phyloP scores from a whole-genome alignment of 441 rosid genomes.

The Corymbia citriodora region DNA sequence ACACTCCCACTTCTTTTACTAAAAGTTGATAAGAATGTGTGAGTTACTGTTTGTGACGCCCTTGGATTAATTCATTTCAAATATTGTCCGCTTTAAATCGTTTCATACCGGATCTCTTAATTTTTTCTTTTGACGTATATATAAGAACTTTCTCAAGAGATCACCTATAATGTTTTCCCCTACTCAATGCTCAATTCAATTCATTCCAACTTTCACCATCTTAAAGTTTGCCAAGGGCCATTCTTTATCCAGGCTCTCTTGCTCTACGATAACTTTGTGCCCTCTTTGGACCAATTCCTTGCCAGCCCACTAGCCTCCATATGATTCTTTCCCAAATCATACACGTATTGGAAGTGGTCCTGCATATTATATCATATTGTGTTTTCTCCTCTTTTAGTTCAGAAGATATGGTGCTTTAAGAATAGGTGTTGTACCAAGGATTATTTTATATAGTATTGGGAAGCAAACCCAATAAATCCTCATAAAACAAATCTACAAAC shows the following conservation, averaged over 20 bases:
- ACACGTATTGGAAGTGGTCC: fast-evolving
- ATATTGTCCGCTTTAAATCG: no score
- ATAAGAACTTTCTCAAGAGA: no score
- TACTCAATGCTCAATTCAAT: no score
- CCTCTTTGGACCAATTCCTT: neutral
- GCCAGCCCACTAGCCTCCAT: fast-evolving
- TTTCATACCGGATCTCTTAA: no score
- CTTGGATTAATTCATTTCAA: no score
- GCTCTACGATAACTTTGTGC: fast-evolving
- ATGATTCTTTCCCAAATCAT: neutral
- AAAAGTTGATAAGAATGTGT: no score
- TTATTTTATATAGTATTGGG: neutral
- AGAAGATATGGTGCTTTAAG: neutral
- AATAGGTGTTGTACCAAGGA: neutral
- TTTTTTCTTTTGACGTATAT: fast-evolving
- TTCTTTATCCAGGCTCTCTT: fast-evolving
- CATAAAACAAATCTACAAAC: neutral
- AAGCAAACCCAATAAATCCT: neutral
- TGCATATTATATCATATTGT: neutral
- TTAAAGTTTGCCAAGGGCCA: fast-evolving
- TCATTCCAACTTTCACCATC: fast-evolving
- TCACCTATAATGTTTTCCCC: no score
- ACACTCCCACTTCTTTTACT: no score
- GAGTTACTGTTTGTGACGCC: no score
- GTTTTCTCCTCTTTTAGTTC: neutral